These are phyloP conservation scores for Penicillium fimorum DNA, from an alignment of 495 filamentous ascomycete genomes.

Conservation along the genomic window DNA sequence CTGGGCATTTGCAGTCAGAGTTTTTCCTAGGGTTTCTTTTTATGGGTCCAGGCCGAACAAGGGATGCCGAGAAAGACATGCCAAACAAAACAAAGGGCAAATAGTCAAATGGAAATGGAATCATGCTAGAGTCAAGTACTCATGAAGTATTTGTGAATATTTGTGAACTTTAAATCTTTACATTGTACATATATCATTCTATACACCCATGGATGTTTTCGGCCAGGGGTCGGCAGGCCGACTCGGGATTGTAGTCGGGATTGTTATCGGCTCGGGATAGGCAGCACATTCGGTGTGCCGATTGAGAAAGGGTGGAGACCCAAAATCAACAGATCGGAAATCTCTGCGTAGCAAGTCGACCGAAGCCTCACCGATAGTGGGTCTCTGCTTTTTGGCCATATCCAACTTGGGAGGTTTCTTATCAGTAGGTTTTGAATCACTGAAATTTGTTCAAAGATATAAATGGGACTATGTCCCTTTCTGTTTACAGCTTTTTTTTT, in stretches of 20 bases:
- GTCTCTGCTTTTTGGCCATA: conserved; percentile 4
- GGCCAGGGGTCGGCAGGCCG: conserved; percentile 13
- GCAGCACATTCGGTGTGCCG: conserved; percentile 30
- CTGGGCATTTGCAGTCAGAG: neutral
- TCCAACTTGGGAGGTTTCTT: conserved; percentile 3
- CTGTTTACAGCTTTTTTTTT: neutral
- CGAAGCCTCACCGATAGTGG: conserved; percentile 28
- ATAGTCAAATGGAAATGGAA: neutral
- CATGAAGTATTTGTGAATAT: neutral
- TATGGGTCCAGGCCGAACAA: conserved; percentile 21
- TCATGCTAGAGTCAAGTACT: neutral
- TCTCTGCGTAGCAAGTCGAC: conserved; percentile 25
- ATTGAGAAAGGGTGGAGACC: conserved; percentile 22
- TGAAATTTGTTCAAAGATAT: conserved; percentile 14
- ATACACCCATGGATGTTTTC: neutral
- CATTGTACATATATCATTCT: neutral
- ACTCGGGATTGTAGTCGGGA: conserved; percentile 20
- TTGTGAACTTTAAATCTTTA: neutral
- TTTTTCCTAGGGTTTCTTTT: conserved; percentile 15
- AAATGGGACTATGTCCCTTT: conserved; percentile 10
- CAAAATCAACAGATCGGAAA: conserved; percentile 20
- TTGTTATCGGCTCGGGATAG: conserved; percentile 16
- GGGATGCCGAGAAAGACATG: conserved; percentile 8
- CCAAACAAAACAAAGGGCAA: neutral
- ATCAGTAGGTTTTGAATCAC: conserved; percentile 12